Percentiles rank a stretch among this genome's conserved stretches.
phyloP scores from a whole-genome alignment of 1,139 yeast species.

The Candida glucosophila region DNA sequence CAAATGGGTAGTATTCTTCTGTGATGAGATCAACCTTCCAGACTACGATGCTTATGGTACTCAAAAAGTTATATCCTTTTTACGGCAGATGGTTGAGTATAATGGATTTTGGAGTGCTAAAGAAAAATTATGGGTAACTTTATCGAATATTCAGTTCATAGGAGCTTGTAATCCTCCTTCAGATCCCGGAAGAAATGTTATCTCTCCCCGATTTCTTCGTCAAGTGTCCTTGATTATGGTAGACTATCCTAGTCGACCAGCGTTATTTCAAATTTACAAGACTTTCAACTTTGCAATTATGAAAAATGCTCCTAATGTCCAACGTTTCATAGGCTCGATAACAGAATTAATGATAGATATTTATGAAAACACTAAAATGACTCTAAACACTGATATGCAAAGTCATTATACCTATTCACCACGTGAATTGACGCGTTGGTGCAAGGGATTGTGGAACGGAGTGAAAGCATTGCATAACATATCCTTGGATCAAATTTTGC shows the following conservation, averaged over 20 bases:
- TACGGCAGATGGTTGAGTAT: conserved; percentile 69
- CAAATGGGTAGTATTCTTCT: conserved; percentile 74
- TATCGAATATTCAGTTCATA: conserved; percentile 69
- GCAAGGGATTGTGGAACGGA: conserved; percentile 64
- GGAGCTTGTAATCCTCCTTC: conserved; percentile 93
- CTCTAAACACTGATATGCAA: conserved; percentile 27
- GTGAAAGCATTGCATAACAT: conserved; percentile 29
- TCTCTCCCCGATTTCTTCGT: conserved; percentile 60
- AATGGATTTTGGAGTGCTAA: conserved; percentile 69
- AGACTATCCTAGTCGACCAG: conserved; percentile 66
- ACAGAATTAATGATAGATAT: conserved; percentile 64
- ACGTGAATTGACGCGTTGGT: conserved; percentile 86
- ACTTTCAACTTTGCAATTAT: conserved; percentile 51
- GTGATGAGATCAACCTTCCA: conserved; percentile 90
- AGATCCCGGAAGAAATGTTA: conserved; percentile 62
- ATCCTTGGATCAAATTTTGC: conserved; percentile 36
- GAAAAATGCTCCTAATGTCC: conserved; percentile 53
- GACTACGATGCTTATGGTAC: conserved; percentile 66
- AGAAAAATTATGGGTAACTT: conserved; percentile 56
- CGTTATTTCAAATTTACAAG: conserved; percentile 61
- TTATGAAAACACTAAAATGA: conserved; percentile 37
- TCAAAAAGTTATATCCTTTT: conserved; percentile 63
- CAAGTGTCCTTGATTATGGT: conserved; percentile 65
- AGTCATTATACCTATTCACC: conserved; percentile 79
- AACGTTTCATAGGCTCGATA: conserved; percentile 44